Evolutionary conservation across 495 filamentous ascomycete genomes (phyloP).

Genomic region (Xylaria scruposa): DNA sequence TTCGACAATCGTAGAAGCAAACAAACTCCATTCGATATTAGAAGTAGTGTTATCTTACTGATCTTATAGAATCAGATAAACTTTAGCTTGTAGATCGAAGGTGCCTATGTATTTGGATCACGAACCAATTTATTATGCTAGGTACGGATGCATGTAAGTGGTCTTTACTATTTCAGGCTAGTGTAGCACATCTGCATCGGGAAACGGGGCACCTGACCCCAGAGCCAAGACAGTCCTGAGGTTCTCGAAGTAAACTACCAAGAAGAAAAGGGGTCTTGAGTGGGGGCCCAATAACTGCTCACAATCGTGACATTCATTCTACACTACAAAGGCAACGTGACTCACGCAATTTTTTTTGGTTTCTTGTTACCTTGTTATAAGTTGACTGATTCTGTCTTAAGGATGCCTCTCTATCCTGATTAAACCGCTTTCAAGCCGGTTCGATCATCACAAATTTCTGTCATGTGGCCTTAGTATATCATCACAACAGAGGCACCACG

Average conservation of each 20-base stretch:
- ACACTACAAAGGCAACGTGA: background rate
- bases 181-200: background rate
- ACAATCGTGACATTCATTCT: background rate
- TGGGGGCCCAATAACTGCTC: background rate
- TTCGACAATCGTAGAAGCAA: background rate
- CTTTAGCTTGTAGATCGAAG: background rate
- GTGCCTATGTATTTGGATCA: background rate
- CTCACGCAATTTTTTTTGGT: background rate
- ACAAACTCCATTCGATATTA: background rate
- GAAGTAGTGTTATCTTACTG: background rate
- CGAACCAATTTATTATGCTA: background rate
- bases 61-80: background rate
- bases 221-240: background rate
- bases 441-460: background rate
- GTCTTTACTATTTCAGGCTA: background rate
- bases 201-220: slow-evolving; percentile 1
- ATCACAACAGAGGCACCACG: background rate
- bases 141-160: background rate
- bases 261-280: background rate
- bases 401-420: background rate
- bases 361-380: no score
- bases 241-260: background rate
- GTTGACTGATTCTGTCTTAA: background rate
- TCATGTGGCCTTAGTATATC: background rate
- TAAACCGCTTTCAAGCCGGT: background rate